Base-by-base conservation (phyloP, 805 yeast genomes). In the Lipomyces mesembrius region DNA sequence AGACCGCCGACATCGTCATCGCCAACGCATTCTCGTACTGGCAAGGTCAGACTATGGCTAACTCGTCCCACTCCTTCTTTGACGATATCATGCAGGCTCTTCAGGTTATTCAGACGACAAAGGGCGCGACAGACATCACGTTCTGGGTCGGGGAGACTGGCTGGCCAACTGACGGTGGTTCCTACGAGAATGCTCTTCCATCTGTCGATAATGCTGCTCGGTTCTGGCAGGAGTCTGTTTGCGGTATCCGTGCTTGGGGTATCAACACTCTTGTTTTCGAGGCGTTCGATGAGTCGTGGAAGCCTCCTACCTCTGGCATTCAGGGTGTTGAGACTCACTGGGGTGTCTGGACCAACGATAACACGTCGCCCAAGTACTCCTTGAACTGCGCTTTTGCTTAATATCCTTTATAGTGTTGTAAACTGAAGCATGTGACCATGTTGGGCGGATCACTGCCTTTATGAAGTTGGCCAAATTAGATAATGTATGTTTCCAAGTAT, bases 21-120 rank as follows among this genome's bases (percentile, higher is more conserved):
- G 96, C 97, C 76, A 94, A 94, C 78, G 98, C 97, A 60, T 94
- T 94, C 85, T 91, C 98, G 8, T 94, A 93, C 88, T 94, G 98
- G 98, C 98, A 94, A 83, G 98, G 98, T 56, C 98, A 92, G 83
- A 84, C 92, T 73, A 85, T 84, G 85, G 76, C 79, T 60, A 93
- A 93, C 79, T 86, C 97, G 34, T 87, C 97, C 20, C 91, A 86
- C 84, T 92, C 97, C 1, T 94, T 93, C 89, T 86, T 92, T 73
- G 98, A 93, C 78, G 98, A 94, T 79, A 91, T 94, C 79, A 92
- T 93, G 97, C 98, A 94, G 84, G 97, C 98, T 72, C 82, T 94
- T 79, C 96, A 92, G 83, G 83, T 84, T 69, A 87, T 94, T 75
- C 97, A 94, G 84, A 83, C 91, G 73, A 79, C 85, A 74, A 93